Conservation (phyloP, 2,329 filamentous ascomycete species). For the Nemania abortiva region DNA sequence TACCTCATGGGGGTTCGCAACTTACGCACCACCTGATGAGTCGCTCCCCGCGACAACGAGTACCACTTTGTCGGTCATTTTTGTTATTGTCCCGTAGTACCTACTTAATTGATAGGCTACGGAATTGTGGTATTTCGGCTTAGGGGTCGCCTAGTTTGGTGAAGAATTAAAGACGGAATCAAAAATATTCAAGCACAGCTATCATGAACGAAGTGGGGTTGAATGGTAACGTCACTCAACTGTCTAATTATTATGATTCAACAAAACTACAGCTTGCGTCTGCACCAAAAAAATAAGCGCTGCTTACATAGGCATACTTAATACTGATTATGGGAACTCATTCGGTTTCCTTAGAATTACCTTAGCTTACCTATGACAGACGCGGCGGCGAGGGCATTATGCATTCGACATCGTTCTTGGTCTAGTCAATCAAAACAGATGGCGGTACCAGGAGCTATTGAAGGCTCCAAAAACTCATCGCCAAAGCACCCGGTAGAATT, state of each 20-base stretch:
- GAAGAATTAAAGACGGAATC: neutral
- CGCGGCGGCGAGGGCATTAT: neutral
- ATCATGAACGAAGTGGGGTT: slow-evolving; percentile 33
- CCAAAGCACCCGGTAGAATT: neutral
- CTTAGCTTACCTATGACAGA: neutral
- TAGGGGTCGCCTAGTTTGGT: neutral
- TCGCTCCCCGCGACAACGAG: slow-evolving; percentile 90
- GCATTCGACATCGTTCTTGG: neutral
- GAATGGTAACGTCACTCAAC: slow-evolving; percentile 28
- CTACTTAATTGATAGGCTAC: neutral
- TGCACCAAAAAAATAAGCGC: neutral
- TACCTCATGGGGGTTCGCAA: slow-evolving; percentile 43
- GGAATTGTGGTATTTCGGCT: neutral
- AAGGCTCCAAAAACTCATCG: neutral
- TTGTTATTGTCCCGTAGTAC: neutral
- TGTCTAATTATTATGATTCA: slow-evolving; percentile 21
- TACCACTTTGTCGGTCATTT: slow-evolving; percentile 65
- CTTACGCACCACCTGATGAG: slow-evolving; percentile 87
- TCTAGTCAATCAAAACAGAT: neutral
- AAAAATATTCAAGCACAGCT: slow-evolving; percentile 4
- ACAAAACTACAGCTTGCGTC: slow-evolving; percentile 1
- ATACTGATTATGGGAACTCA: neutral
- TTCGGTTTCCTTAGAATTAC: neutral
- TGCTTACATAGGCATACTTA: neutral
- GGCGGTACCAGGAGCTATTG: neutral